phyloP scores from a whole-genome alignment of 306 rosid species.

The Gillenia trifoliata region DNA sequence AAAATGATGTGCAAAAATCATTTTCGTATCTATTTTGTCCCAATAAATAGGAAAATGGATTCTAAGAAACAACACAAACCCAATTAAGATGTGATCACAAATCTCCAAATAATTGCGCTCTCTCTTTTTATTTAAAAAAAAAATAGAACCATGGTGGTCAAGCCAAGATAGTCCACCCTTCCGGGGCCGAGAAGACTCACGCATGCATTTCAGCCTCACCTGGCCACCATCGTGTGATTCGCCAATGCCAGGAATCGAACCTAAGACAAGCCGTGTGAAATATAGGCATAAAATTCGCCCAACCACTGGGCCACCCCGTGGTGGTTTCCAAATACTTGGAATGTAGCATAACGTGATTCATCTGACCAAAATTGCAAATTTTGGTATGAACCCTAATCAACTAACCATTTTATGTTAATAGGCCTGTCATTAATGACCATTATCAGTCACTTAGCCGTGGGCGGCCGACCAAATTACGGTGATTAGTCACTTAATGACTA shows the following conservation, averaged over 20 bases:
- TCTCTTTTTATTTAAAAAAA: no score
- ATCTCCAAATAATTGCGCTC: neutral
- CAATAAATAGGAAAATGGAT: neutral
- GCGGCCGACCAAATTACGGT: neutral
- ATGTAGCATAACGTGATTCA: neutral
- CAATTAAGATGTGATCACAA: neutral
- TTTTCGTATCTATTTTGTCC: neutral
- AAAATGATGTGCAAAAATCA: neutral
- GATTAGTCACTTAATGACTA: neutral
- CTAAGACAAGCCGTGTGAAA: no score
- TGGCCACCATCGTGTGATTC: no score
- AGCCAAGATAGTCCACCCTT: no score
- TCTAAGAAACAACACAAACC: neutral
- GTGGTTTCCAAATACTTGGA: neutral
- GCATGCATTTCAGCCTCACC: no score
- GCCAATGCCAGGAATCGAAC: no score
- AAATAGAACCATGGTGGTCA: no score
- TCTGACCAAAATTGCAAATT: no score
- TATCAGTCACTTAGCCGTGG: neutral
- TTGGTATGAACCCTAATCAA: neutral
- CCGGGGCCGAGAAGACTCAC: no score
- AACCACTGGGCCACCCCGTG: no score
- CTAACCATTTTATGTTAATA: neutral
- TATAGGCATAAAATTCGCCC: no score
- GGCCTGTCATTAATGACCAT: neutral